Percentiles rank a stretch among this genome's conserved stretches.
Evolutionary conservation across 148 eudicot species (phyloP).

Genomic region (Arbutus unedo): DNA sequence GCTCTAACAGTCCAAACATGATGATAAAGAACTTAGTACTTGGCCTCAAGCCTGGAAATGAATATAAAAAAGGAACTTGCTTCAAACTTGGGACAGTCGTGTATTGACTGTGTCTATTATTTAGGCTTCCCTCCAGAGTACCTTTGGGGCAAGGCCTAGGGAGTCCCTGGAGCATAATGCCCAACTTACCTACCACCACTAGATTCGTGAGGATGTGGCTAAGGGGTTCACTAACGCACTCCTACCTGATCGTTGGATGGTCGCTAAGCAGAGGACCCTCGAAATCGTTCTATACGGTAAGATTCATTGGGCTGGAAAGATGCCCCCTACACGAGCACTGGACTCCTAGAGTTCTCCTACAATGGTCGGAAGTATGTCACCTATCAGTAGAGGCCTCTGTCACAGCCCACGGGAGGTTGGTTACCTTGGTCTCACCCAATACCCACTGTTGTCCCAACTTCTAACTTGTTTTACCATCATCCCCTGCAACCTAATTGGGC

Average conservation of each 20-base stretch:
- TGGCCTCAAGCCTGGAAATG: neutral
- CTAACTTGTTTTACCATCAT: neutral
- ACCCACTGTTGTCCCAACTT: neutral
- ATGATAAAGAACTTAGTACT: neutral
- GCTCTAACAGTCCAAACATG: neutral
- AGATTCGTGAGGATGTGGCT: neutral
- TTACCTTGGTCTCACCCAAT: neutral
- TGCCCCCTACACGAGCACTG: neutral
- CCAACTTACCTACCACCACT: neutral
- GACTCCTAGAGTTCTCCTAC: neutral
- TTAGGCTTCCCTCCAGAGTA: neutral
- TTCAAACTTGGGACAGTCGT: neutral
- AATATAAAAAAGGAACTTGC: neutral
- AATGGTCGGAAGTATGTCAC: neutral
- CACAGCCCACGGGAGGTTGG: neutral
- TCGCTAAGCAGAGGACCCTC: neutral
- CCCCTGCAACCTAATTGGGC: neutral
- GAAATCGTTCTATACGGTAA: neutral
- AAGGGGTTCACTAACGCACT: neutral
- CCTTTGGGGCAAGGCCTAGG: neutral
- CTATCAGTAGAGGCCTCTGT: neutral
- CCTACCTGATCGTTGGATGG: neutral
- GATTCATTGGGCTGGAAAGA: neutral
- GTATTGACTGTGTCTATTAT: neutral
- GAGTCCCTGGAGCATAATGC: neutral